Evolutionary conservation across 345 rosid genomes (phyloP), one percentile per base, ranked within the genome.

Genomic region (Streptanthus diversifolius): DNA sequence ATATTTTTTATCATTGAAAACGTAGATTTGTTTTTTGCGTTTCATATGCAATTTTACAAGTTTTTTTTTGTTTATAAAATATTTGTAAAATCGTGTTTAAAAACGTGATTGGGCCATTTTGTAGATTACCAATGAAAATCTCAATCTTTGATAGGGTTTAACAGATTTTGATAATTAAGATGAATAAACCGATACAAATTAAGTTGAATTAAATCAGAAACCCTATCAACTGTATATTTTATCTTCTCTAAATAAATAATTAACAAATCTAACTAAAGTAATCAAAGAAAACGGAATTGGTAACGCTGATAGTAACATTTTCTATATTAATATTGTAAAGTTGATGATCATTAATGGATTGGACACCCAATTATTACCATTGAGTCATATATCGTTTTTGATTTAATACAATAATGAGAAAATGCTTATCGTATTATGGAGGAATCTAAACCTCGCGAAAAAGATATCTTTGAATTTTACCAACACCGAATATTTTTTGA

Each of bases 301-400:
- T 68, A 52, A 68, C 18, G 32, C 8, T 35, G 64, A 60, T 52
- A 13, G 70, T 62, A 36, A 75, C 7, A 63, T 76, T 41, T 52
- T 68, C 43, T 64, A 27, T 69, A 24, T 53, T 61, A 62, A 69
- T 41, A 62, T 53, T 30, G 41, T 43, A 69, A 69, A 30, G 55
- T 21, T 36, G 24, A 61, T 68, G 5, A 32, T 40, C 47, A 18
- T 65, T 65, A 14, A 27, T 51, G 15, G 18, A 32, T 29, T 29
- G 32, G 33, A n/a, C 5, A 53, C 9, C 37, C 15, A n/a, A 35
- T 70, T 9, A 44, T 43, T 15, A 44, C 55, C 19, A 55, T 55
- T 55, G 17, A 67, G 40, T 9, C 52, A 29, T 35, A 70, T 47
- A 36, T 33, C 10, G 44, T 13, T 14, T 56, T 29, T 1, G 1